These are phyloP conservation scores for Aureoboletus auriporus DNA, from an alignment of 768 basidiomycete genomes.

Conservation along the genomic window DNA sequence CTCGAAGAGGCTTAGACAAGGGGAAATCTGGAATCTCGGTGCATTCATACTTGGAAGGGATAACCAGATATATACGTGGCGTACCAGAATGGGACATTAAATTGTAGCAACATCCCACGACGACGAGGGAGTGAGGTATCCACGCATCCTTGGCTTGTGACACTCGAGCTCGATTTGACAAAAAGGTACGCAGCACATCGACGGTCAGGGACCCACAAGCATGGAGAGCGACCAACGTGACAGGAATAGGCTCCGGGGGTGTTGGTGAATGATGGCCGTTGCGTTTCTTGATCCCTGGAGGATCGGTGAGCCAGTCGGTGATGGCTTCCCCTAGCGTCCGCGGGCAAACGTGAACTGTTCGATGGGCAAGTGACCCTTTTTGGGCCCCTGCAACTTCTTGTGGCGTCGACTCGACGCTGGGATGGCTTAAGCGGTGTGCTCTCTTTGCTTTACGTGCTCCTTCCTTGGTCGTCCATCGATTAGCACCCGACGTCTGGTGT, in stretches of 20 bases:
- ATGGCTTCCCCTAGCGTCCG: slow-evolving; percentile 43
- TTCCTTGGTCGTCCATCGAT: slow-evolving; percentile 36
- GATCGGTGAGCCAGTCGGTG: slow-evolving; percentile 47
- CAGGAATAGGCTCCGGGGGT: slow-evolving; percentile 31
- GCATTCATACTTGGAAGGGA: slow-evolving; percentile 2
- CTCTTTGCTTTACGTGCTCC: slow-evolving; percentile 15
- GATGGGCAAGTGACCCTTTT: slow-evolving; percentile 46
- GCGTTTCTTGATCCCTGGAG: not conserved
- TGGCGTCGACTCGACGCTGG: not conserved
- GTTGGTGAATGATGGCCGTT: not conserved
- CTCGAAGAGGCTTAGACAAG: slow-evolving; percentile 34
- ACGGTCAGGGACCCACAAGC: slow-evolving; percentile 74
- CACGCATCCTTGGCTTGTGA: slow-evolving; percentile 29
- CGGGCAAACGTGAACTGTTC: slow-evolving; percentile 52
- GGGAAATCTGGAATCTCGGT: slow-evolving; percentile 47
- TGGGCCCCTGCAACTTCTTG: not conserved
- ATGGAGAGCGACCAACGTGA: slow-evolving; percentile 66
- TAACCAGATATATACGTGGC: slow-evolving; percentile 3
- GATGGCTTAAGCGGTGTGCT: slow-evolving; percentile 4
- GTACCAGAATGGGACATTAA: slow-evolving; percentile 51
- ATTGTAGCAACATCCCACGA: slow-evolving; percentile 82
- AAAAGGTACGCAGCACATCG: slow-evolving; percentile 56
- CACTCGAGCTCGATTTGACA: slow-evolving; percentile 24
- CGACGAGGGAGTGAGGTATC: slow-evolving; percentile 50
- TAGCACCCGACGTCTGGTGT: slow-evolving; percentile 56